Evolutionary conservation across 257 asterid genomes (phyloP), one percentile per base, ranked within the genome.

Genomic region (Primulina huaijiensis): DNA sequence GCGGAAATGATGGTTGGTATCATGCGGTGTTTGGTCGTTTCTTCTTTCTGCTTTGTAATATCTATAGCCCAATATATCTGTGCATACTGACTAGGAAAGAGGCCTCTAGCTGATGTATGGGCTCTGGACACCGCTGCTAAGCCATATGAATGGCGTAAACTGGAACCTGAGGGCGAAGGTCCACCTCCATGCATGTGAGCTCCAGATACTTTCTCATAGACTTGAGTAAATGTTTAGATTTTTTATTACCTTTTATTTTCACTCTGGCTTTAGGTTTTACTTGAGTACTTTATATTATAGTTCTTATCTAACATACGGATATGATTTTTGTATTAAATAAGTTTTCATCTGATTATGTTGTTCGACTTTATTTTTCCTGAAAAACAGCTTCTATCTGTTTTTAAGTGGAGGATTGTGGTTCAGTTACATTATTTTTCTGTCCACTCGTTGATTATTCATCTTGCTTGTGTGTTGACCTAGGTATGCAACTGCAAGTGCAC

Each of bases 131-230:
- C 99, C 71, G 99, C 99, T 81, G 99, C 99, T 60, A 94, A 94
- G 90, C 99, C 99, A 52, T 94, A 94, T 79, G 98, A 94, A 80
- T 94, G 98, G 99, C 86, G 99, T 77, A 94, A 94, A 84, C 75
- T 91, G 83, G 99, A 94, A 84, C 99, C 99, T 66, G 99, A 91
- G 84, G 99, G 99, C 38, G 99, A 94, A 84, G 98, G 99, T 72
- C 99, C 99, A 38, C 99, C 99, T 71, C 99, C 99, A 69, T 94
- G 99, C 99, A 94, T 94, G 99, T 94, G 78, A 86, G 90, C 81
- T 72, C 70, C 71, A 71, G 29, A 6, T 20, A 67, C 64, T 70
- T 30, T 7, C 34, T 70, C 60, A 3, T 59, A 62, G 50, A 55
- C 61, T 38, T n/a, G 8, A 31, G 55, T 50, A 56, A 17, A 65